These are phyloP conservation scores for Candida tammaniensis DNA, from an alignment of 805 yeast species.

Conservation along the genomic window DNA sequence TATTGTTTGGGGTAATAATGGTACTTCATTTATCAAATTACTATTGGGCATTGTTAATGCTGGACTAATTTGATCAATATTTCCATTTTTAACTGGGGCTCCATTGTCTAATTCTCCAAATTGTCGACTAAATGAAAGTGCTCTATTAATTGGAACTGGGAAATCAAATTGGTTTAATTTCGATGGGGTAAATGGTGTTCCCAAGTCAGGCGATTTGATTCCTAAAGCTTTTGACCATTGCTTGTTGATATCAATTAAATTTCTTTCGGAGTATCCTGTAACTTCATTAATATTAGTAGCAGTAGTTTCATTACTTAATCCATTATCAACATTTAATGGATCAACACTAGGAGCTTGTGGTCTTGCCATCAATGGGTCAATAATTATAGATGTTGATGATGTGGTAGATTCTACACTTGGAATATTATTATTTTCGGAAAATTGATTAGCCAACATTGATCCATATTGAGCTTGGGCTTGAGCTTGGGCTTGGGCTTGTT, in stretches of 20 bases:
- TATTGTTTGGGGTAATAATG: too few species aligned
- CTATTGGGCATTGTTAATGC: too few species aligned
- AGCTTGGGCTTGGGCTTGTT: not conserved
- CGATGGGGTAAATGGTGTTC: slow-evolving; percentile 13
- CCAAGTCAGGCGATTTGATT: slow-evolving; percentile 13
- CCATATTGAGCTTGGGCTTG: slow-evolving; percentile 3
- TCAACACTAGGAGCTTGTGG: not conserved
- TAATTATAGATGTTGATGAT: not conserved
- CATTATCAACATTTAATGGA: not conserved
- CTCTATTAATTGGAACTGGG: slow-evolving; percentile 15
- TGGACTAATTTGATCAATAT: too few species aligned
- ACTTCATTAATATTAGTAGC: too few species aligned
- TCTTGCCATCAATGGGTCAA: not conserved
- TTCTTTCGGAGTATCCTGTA: slow-evolving; percentile 5
- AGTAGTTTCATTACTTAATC: not conserved
- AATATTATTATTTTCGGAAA: not conserved
- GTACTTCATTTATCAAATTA: not conserved
- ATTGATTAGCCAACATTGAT: too few species aligned
- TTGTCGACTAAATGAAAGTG: slow-evolving; percentile 13
- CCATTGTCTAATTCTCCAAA: slow-evolving; percentile 4
- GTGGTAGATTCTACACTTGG: slow-evolving; percentile 11
- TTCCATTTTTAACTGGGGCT: too few species aligned
- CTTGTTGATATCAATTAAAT: slow-evolving; percentile 10
- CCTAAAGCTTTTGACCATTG: slow-evolving; percentile 17
- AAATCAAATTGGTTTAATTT: slow-evolving; percentile 11